Base-by-base conservation (phyloP, 768 basidiomycete species). In the Mycena metata region DNA sequence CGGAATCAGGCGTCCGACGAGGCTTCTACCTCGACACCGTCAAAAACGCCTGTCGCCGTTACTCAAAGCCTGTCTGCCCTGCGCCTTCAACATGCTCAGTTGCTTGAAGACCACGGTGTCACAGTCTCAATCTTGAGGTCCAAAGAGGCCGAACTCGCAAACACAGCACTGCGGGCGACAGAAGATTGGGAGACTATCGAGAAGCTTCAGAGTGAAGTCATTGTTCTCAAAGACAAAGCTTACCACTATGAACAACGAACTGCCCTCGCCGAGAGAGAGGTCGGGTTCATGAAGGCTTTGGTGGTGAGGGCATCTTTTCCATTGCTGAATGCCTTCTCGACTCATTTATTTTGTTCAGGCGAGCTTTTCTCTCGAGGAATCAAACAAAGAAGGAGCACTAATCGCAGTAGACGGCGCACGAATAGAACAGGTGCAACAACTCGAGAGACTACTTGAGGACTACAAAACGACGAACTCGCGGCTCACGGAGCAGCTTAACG, bases 101-200 rank as follows among this genome's bases (percentile, higher is more conserved):
- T 93, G 0, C 84, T 93, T 2, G 91, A 93, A 71, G 88, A 91
- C 41, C 86, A 91, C 35, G 92, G 92, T 1, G 81, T 86, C 0
- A 88, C 83, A 24, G 65, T 76, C 0, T 90, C 91, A 0, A 73
- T 85, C 10, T 82, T 92, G 4, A 84, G 83, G 0, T 81, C 80
- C 19, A 86, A 88, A 21, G 88, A 91, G 68, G 80, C 81, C 0
- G 86, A 91, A 61, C 76, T 91, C 1, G 67, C 75, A 3, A 83
- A 83, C 10, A 61, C 79, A 5, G 81, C 84, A 49, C 73, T 74
- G 2, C 78, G 80, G 6, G 75, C 83, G 3, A 73, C 75, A 1
- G 84, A 87, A 51, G 71, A 81, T 0, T 79, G 80, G 46, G 73
- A 79, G 3, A 73, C 70, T 8, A 77, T 81, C 2, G 75, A 74